Evolutionary conservation across 202 grass and related monocot species (phyloP).

Genomic region (Cymbopogon flexuosus): DNA sequence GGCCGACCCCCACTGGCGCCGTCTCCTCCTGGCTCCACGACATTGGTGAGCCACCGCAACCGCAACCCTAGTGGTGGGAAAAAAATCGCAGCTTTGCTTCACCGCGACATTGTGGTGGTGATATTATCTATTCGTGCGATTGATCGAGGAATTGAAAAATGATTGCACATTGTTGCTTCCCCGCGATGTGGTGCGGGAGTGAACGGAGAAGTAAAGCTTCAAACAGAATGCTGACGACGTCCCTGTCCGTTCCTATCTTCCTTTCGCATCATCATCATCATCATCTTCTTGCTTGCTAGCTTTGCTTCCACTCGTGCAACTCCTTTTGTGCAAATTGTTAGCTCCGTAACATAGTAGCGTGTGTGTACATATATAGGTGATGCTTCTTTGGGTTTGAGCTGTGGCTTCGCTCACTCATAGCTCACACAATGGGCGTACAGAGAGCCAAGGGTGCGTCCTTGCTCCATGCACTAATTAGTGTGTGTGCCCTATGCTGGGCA

Average conservation of each 20-base stretch:
- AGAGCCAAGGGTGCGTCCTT: background rate
- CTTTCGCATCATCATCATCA: background rate
- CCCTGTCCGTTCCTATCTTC: slow-evolving; percentile 29
- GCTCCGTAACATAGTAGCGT: background rate
- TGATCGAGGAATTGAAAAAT: background rate
- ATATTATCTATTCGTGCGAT: background rate
- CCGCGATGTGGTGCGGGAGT: slow-evolving; percentile 12
- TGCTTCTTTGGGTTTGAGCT: background rate
- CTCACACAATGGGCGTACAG: slow-evolving; percentile 34
- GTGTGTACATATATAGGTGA: slow-evolving; percentile 10
- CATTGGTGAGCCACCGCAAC: slow-evolving; percentile 13
- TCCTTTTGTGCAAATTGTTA: slow-evolving; percentile 17
- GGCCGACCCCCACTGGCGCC: background rate
- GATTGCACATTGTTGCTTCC: slow-evolving; percentile 20
- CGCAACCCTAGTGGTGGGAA: background rate
- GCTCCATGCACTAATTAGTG: background rate
- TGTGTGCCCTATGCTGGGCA: slow-evolving; percentile 25
- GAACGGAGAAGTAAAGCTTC: slow-evolving; percentile 43
- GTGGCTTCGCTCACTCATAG: background rate
- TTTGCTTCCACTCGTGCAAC: slow-evolving; percentile 49
- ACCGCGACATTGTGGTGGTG: background rate
- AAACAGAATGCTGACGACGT: slow-evolving; percentile 42
- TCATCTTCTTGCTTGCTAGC: background rate
- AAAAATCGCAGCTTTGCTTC: slow-evolving; percentile 16
- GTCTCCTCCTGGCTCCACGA: background rate